Conservation (phyloP, 225 moss, liverwort and hornwort species). For the Anthoceros angustus region DNA sequence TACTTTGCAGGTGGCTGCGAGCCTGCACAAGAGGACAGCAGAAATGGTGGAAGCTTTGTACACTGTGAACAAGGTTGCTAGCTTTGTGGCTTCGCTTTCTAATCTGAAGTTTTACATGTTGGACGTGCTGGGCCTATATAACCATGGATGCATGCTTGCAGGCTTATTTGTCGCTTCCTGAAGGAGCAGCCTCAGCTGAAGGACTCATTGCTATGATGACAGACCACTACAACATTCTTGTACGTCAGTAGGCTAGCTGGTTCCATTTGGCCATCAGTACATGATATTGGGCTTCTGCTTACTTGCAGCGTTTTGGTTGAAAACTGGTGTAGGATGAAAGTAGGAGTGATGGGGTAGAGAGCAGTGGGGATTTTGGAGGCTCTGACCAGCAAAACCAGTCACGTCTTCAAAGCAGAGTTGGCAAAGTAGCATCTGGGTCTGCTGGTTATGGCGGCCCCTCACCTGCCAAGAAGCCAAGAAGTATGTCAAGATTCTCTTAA, state of each 20-base stretch:
- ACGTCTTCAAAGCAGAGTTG: slow-evolving; percentile 28
- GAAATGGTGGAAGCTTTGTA: slow-evolving; percentile 99
- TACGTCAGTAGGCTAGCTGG: slow-evolving; percentile 11
- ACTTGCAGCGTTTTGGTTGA: not conserved
- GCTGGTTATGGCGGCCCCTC: slow-evolving; percentile 72
- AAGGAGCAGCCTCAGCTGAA: slow-evolving; percentile 73
- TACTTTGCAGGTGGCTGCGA: slow-evolving; percentile 51
- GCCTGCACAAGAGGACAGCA: slow-evolving; percentile 55
- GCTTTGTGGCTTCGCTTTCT: no score
- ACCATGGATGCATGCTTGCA: slow-evolving; percentile 12
- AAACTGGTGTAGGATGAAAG: slow-evolving; percentile 36
- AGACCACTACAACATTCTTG: slow-evolving; percentile 89
- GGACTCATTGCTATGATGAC: slow-evolving; percentile 99
- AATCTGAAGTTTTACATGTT: not conserved
- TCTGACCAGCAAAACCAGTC: slow-evolving; percentile 52
- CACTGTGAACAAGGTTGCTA: slow-evolving; percentile 56
- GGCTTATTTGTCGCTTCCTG: slow-evolving; percentile 92
- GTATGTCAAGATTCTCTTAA: slow-evolving; percentile 32
- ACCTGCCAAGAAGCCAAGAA: slow-evolving; percentile 94
- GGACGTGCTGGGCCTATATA: not conserved
- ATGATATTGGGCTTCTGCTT: not conserved
- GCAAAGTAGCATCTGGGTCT: slow-evolving; percentile 35
- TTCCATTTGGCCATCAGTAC: not conserved
- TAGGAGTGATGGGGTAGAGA: slow-evolving; percentile 63
- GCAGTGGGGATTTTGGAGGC: slow-evolving; percentile 52